Conservation (phyloP, 805 yeast species). For the Nakazawaea ishiwadae region DNA sequence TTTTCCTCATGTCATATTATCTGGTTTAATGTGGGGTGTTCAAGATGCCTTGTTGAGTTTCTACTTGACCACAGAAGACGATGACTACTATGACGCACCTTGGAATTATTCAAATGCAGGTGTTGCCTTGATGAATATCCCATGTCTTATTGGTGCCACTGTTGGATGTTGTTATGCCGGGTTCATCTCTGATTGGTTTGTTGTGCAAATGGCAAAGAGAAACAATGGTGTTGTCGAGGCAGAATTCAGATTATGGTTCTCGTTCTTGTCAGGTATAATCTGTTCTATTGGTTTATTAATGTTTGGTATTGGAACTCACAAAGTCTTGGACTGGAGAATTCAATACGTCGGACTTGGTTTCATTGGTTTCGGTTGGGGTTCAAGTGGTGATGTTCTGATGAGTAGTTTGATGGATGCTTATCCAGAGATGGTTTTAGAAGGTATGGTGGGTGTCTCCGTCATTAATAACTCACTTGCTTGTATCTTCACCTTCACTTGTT, state of each 20-base stretch:
- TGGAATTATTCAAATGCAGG: slow-evolving; percentile 61
- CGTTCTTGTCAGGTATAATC: slow-evolving; percentile 49
- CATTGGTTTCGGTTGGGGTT: slow-evolving; percentile 66
- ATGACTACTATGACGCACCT: slow-evolving; percentile 59
- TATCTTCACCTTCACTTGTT: slow-evolving; percentile 61
- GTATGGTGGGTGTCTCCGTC: slow-evolving; percentile 65
- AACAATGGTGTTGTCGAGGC: slow-evolving; percentile 62
- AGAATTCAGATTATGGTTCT: slow-evolving; percentile 56
- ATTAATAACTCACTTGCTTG: slow-evolving; percentile 64
- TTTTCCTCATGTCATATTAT: slow-evolving; percentile 60
- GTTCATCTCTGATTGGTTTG: slow-evolving; percentile 52
- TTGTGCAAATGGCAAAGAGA: slow-evolving; percentile 54
- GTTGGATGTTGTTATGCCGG: slow-evolving; percentile 68
- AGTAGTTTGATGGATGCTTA: slow-evolving; percentile 63
- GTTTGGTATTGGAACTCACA: slow-evolving; percentile 59
- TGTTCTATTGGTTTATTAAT: slow-evolving; percentile 60
- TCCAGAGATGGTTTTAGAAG: slow-evolving; percentile 66
- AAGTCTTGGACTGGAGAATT: slow-evolving; percentile 46
- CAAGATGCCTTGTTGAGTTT: slow-evolving; percentile 76
- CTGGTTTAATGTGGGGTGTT: slow-evolving; percentile 76
- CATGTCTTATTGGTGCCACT: slow-evolving; percentile 61
- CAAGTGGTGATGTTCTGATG: slow-evolving; percentile 68
- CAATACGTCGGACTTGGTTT: slow-evolving; percentile 60
- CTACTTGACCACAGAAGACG: slow-evolving; percentile 70
- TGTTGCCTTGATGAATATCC: slow-evolving; percentile 73